Percentiles rank a stretch among this genome's conserved stretches.
phyloP scores from a whole-genome alignment of 2,329 filamentous ascomycete genomes.

The Fusarium algeriense region DNA sequence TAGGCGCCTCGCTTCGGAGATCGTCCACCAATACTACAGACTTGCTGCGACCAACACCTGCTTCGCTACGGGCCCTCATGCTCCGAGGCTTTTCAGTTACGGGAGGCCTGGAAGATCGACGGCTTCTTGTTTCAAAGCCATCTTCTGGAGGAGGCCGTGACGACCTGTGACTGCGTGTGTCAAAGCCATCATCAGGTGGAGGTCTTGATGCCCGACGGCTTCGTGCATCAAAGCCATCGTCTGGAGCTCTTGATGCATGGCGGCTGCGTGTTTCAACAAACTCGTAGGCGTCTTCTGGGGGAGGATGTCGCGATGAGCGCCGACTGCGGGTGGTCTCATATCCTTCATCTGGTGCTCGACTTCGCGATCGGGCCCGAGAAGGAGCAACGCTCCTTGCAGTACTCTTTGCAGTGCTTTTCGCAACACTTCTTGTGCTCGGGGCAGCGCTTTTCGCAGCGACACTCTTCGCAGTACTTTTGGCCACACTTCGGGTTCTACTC shows the following conservation, averaged over 20 bases:
- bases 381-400: conserved; percentile 41
- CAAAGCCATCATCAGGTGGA: conserved; percentile 48
- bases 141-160: conserved; percentile 52
- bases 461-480: conserved; percentile 35
- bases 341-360: conserved; percentile 45
- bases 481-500: conserved; percentile 34
- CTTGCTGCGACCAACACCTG: conserved; percentile 30
- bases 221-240: conserved; percentile 34
- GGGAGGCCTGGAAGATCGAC: conserved; percentile 55
- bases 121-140: conserved; percentile 55
- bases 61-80: conserved; percentile 58
- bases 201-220: conserved; percentile 35
- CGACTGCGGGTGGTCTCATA: conserved; percentile 57
- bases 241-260: conserved; percentile 32
- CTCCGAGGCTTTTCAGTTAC: conserved; percentile 45
- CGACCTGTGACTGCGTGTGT: conserved; percentile 56
- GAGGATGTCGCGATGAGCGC: conserved; percentile 54
- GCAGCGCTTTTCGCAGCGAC: conserved; percentile 34
- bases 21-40: conserved; percentile 57
- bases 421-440: conserved; percentile 35
- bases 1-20: conserved; percentile 55
- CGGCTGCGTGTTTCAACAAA: conserved; percentile 40
- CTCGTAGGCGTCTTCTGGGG: conserved; percentile 34
- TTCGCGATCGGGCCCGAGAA: conserved; percentile 45
- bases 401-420: conserved; percentile 41